Conservation (phyloP, 768 basidiomycete genomes). For the Tephrocybe sp. region DNA sequence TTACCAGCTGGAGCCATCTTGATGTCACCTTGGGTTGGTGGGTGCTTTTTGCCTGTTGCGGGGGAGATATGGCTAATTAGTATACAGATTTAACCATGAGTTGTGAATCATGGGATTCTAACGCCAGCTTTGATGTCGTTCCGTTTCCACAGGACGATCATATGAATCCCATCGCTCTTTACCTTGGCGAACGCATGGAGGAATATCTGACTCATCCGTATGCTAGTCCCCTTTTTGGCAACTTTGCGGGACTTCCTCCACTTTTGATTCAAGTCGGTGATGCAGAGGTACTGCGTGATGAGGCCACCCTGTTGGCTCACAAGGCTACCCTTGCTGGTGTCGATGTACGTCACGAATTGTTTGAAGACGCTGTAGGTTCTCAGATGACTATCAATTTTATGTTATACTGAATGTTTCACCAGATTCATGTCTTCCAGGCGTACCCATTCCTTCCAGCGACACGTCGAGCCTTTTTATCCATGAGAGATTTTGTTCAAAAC, state of each 20-base stretch:
- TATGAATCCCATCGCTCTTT: constrained; percentile 91
- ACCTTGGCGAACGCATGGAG: constrained; percentile 80
- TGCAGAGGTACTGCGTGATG: constrained; percentile 93
- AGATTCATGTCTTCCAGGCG: constrained; percentile 92
- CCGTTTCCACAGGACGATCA: constrained; percentile 79
- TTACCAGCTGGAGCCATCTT: constrained; percentile 84
- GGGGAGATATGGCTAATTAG: constrained; percentile 3
- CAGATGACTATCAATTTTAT: not conserved
- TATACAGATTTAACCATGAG: constrained; percentile 87
- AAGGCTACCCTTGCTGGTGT: constrained; percentile 90
- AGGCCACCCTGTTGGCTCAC: constrained; percentile 87
- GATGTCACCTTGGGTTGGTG: constrained; percentile 95
- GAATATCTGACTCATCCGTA: constrained; percentile 95
- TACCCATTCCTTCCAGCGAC: constrained; percentile 77
- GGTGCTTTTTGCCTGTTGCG: constrained; percentile 31
- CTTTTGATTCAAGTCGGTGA: constrained; percentile 92
- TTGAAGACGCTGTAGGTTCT: constrained; percentile 80
- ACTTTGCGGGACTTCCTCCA: constrained; percentile 84
- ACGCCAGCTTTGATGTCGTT: constrained; percentile 83
- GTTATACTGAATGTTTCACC: constrained; percentile 8
- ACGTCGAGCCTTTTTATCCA: constrained; percentile 67
- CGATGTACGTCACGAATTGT: constrained; percentile 82
- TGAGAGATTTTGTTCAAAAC: constrained; percentile 65
- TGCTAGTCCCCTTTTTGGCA: constrained; percentile 91
- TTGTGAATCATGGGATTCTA: constrained; percentile 98